Evolutionary conservation across 225 moss, liverwort and hornwort species (phyloP).

Genomic region (Climacium dendroides): DNA sequence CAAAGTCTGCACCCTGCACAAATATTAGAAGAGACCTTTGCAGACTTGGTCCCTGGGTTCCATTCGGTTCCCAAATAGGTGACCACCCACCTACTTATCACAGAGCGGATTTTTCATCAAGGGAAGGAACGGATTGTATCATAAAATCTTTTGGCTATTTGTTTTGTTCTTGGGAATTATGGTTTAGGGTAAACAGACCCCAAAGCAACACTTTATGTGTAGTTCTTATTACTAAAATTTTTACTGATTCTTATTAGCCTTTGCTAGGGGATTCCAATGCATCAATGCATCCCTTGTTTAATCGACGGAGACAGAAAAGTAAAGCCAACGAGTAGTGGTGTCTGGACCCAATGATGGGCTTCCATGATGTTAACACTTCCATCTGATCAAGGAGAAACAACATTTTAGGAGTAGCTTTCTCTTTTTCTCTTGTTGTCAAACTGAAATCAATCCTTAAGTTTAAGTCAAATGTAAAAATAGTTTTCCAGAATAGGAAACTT

Average conservation of each 20-base stretch:
- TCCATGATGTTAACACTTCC: neutral
- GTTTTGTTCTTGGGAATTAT: neutral
- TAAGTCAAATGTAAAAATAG: neutral
- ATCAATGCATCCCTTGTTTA: neutral
- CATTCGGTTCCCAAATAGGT: neutral
- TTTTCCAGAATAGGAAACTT: rapidly evolving
- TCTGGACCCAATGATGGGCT: neutral
- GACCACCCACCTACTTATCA: neutral
- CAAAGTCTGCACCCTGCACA: neutral
- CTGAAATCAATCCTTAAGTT: neutral
- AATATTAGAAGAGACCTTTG: neutral
- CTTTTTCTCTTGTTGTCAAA: neutral
- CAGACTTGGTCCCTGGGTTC: neutral
- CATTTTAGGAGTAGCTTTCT: neutral
- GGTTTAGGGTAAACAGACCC: neutral
- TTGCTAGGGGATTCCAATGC: neutral
- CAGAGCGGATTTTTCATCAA: neutral
- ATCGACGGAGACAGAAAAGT: neutral
- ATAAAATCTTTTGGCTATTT: neutral
- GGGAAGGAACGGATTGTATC: neutral
- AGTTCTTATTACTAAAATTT: neutral
- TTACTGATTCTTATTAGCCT: neutral
- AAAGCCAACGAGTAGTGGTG: neutral
- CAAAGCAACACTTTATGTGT: neutral
- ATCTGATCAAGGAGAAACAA: neutral